phyloP scores from a whole-genome alignment of 257 asterid genomes.

The Capsicum baccatum region DNA sequence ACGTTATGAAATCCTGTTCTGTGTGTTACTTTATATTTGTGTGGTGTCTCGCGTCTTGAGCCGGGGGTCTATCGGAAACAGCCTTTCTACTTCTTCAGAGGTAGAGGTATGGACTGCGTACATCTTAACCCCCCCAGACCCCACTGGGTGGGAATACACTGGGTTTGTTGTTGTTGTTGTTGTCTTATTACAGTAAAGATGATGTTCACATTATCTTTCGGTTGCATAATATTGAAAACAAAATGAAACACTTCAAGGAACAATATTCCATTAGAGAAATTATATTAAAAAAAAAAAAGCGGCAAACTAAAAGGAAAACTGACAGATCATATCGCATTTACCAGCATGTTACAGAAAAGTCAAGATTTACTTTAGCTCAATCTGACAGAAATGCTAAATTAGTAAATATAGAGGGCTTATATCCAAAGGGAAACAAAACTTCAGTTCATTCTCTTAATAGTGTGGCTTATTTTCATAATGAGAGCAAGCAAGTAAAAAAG shows the following conservation, averaged over 20 bases:
- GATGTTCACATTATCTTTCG: neutral
- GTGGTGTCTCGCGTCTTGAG: too few species aligned
- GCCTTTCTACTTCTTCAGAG: too few species aligned
- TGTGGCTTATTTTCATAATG: neutral
- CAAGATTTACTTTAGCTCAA: conserved; percentile 13
- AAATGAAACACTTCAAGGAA: neutral
- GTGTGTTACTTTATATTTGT: too few species aligned
- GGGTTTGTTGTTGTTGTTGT: conserved; percentile 22
- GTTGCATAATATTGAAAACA: neutral
- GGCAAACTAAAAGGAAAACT: neutral
- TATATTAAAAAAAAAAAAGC: neutral
- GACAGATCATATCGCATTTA: neutral
- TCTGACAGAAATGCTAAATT: neutral
- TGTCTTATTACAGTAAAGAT: neutral
- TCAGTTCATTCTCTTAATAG: neutral
- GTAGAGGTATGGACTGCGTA: too few species aligned
- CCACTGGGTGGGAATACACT: too few species aligned
- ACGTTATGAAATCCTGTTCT: too few species aligned
- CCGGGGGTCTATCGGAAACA: too few species aligned
- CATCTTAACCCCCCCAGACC: too few species aligned
- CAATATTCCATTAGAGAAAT: neutral
- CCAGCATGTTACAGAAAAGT: neutral
- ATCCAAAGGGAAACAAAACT: neutral
- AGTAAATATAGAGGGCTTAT: neutral
- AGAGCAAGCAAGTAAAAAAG: neutral